Conservation (phyloP, 495 filamentous ascomycete species). For the Apiosordaria backusii region DNA sequence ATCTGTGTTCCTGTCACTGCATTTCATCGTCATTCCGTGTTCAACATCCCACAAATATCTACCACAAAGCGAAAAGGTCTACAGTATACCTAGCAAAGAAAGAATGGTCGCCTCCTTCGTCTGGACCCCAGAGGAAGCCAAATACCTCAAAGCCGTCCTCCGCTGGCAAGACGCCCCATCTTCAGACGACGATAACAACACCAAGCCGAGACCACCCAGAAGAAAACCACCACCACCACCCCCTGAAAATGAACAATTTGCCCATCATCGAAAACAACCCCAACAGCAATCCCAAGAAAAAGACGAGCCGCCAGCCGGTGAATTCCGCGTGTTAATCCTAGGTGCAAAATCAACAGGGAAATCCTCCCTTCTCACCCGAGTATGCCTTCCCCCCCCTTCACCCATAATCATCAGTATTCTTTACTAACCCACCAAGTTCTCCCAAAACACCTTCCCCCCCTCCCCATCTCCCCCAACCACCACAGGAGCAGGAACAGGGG, state of each 20-base stretch:
- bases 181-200: conserved; percentile 14
- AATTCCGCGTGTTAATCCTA: conserved; percentile 42
- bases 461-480: conserved; percentile 24
- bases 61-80: no score
- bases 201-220: conserved; percentile 3
- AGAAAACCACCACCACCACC: not conserved
- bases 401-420: not conserved
- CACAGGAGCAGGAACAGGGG: conserved; percentile 27
- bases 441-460: conserved; percentile 27
- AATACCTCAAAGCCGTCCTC: conserved; percentile 42
- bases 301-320: conserved; percentile 26
- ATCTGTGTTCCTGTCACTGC: not conserved
- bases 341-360: conserved; percentile 43
- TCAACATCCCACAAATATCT: no score
- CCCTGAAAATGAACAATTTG: not conserved
- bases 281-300: conserved; percentile 9
- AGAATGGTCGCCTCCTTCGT: conserved; percentile 35
- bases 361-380: conserved; percentile 40
- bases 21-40: no score
- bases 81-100: not conserved
- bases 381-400: conserved; percentile 19
- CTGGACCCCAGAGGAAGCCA: conserved; percentile 41
- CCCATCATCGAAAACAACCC: not conserved
- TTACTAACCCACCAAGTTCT: conserved; percentile 29
- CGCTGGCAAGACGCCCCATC: conserved; percentile 35